Conservation (phyloP, 257 asterid genomes). For the Solanum gracilifrons region DNA sequence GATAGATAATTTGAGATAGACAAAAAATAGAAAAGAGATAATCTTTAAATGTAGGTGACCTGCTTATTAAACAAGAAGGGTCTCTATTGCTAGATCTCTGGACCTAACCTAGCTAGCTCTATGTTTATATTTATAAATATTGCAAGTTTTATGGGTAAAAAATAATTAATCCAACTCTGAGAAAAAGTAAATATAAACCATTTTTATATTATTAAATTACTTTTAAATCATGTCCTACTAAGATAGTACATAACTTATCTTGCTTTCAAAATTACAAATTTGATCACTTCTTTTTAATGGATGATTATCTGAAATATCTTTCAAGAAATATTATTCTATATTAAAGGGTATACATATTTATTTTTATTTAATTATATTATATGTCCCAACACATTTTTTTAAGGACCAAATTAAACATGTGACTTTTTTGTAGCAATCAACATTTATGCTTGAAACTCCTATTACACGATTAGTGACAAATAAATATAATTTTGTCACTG, state of each 20-base stretch:
- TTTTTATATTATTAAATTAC: background rate
- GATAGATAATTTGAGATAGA: background rate
- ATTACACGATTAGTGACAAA: background rate
- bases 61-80: background rate
- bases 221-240: background rate
- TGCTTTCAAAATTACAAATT: background rate
- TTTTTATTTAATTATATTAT: background rate
- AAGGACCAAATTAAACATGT: background rate
- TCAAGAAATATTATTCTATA: background rate
- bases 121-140: background rate
- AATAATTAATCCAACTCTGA: background rate
- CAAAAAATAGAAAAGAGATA: background rate
- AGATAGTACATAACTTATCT: background rate
- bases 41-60: background rate
- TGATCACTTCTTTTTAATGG: background rate
- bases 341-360: background rate
- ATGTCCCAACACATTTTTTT: background rate
- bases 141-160: background rate
- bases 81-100: background rate
- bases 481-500: background rate
- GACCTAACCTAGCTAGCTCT: background rate
- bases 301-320: background rate
- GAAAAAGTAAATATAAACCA: background rate
- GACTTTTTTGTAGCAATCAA: background rate
- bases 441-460: background rate